Conservation (phyloP, 805 yeast species). For the Candida anglica region DNA sequence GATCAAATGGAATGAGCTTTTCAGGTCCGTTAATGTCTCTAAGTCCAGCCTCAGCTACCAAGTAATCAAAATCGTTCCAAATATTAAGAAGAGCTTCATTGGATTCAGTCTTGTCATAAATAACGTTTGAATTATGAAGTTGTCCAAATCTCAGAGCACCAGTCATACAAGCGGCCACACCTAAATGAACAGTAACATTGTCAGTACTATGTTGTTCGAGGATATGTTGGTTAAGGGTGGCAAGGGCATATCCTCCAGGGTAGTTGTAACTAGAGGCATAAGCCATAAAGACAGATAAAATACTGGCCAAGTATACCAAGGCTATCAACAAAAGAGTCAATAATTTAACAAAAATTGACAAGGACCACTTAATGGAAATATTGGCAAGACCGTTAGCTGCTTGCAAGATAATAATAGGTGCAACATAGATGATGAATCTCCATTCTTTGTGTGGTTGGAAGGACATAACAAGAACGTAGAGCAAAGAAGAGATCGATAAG, state of each 20-base stretch:
- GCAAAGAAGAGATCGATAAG: conserved; percentile 45
- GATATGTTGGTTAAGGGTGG: conserved; percentile 44
- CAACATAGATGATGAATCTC: conserved; percentile 77
- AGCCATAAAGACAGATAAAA: conserved; percentile 48
- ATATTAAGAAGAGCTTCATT: conserved; percentile 21
- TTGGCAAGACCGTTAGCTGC: conserved; percentile 59
- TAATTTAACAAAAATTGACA: conserved; percentile 20
- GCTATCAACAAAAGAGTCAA: conserved; percentile 20
- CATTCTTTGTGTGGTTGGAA: conserved; percentile 91
- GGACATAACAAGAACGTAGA: conserved; percentile 64
- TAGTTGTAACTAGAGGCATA: conserved; percentile 71
- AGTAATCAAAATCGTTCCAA: conserved; percentile 27
- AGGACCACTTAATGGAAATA: conserved; percentile 15
- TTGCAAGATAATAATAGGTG: conserved; percentile 62
- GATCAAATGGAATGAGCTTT: conserved; percentile 1
- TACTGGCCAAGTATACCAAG: conserved; percentile 23
- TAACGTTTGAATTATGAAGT: conserved; percentile 29
- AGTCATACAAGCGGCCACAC: conserved; percentile 79
- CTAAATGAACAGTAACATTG: conserved; percentile 58
- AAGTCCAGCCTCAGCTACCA: conserved; percentile 24
- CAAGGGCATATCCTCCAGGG: conserved; percentile 83
- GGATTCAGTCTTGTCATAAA: conserved; percentile 80
- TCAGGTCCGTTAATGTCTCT: conserved; percentile 1
- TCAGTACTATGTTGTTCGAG: conserved; percentile 13
- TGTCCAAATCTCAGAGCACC: conserved; percentile 80